Base-by-base conservation (phyloP, 2,329 filamentous ascomycete genomes). In the Remersonia thermophila region DNA sequence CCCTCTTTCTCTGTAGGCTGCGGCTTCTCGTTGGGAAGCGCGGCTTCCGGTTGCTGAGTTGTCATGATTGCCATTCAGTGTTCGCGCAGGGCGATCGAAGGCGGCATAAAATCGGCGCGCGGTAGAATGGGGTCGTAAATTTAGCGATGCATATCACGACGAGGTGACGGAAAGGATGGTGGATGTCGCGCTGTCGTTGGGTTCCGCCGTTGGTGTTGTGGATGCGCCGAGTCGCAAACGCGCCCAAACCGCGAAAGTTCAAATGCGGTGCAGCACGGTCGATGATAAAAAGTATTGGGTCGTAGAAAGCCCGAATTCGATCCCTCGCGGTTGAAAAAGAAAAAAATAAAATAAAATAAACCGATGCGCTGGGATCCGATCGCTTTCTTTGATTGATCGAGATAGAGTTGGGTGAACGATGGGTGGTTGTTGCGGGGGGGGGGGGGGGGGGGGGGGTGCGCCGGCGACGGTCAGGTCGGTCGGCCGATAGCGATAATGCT, bases 11-110 rank as follows among this genome's bases (percentile, higher is more conserved):
- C 62, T 42, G 59, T 55, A 50, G 72, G 63, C 18, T 48, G 36
- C 9, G 65, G 61, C 52, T 73, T 76, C 50, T 67, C 56, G 50
- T 69, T 68, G 51, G 55, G 47, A 46, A 53, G 44, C 42, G 56
- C 48, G 36, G 55, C 51, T 50, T 68, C 60, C 42, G 61, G 54
- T 31, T 54, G 56, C 43, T 65, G 62, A 47, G 67, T 67, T 44
- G 67, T 63, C 68, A 73, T 72, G 51, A 62, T 62, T 63, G 65
- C 63, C 59, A 64, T 65, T 58, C 58, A 64, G 57, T 53, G 50
- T 47, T 36, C 48, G 45, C 37, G 39, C 34, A 38, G 32, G n/a
- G 20, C 20, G 26, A 15, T 11, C 23, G 30, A 36, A 45, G 37
- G 46, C 47, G 46, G 46, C 47, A 50, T 50, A 25, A 50, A 50